These are phyloP conservation scores for Collybiopsis confluens DNA, from an alignment of 768 basidiomycete genomes.

Conservation along the genomic window DNA sequence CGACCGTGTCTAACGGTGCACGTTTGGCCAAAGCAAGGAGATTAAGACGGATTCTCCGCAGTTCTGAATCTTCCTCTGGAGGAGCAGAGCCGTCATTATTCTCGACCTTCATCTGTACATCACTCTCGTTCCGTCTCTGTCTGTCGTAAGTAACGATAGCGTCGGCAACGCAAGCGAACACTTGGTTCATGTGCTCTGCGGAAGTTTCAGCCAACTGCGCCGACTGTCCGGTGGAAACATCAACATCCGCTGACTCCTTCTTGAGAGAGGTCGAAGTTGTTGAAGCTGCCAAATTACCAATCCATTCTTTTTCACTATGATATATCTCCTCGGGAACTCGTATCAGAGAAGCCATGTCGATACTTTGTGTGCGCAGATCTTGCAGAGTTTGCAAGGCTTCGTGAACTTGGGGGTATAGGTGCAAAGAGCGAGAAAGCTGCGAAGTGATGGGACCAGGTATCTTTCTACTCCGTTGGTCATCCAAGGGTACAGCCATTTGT, in stretches of 20 bases:
- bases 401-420: conserved; percentile 38
- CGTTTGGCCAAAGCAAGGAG: conserved; percentile 74
- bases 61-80: conserved; percentile 35
- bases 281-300: conserved; percentile 38
- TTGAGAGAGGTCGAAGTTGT: conserved; percentile 17
- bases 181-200: conserved; percentile 47
- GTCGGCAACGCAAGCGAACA: conserved; percentile 54
- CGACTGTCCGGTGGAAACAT: background rate
- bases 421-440: conserved; percentile 36
- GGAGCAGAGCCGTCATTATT: conserved; percentile 4
- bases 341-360: conserved; percentile 51
- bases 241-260: conserved; percentile 19
- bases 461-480: background rate
- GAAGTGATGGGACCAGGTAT: conserved; percentile 17
- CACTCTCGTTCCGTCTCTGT: conserved; percentile 18
- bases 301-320: conserved; percentile 50
- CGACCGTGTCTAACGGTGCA: conserved; percentile 70
- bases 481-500: conserved; percentile 17
- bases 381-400: conserved; percentile 35
- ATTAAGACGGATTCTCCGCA: conserved; percentile 65
- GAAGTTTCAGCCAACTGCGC: conserved; percentile 9
- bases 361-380: conserved; percentile 41
- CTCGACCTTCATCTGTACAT: conserved; percentile 20
- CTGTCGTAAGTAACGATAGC: conserved; percentile 43
- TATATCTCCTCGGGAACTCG: conserved; percentile 43